Percentiles rank a stretch among this genome's conserved stretches.
Conservation (phyloP, 768 basidiomycete genomes). For the Mycena capillaripes region DNA sequence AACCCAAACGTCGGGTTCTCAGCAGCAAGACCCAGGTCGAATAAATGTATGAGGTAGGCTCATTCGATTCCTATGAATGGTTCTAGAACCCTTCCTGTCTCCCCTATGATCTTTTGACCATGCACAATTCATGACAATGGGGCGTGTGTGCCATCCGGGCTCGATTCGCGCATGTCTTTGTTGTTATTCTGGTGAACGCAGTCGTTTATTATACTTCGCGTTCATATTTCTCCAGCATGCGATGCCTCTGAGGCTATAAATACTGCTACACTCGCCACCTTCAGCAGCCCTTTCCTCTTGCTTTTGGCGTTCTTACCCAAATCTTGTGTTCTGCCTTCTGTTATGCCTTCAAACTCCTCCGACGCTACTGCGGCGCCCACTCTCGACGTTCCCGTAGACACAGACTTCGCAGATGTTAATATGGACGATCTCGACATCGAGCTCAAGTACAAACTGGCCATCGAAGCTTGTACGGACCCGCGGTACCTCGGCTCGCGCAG, state of each 20-base stretch:
- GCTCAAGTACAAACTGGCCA: not conserved
- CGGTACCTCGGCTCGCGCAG: not conserved
- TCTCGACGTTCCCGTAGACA: no score
- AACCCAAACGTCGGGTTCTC: constrained; percentile 9
- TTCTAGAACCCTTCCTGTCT: not conserved
- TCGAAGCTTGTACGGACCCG: not conserved
- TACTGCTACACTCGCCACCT: not conserved
- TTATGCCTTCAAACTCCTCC: not conserved
- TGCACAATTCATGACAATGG: not conserved
- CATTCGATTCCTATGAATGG: constrained; percentile 1
- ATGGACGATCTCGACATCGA: not conserved
- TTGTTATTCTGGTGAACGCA: not conserved
- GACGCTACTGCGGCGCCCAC: not conserved
- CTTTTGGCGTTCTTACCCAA: no score
- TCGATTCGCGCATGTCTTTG: not conserved
- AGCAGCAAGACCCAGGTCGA: not conserved
- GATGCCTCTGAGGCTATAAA: not conserved
- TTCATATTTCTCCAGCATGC: not conserved
- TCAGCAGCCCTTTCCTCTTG: not conserved
- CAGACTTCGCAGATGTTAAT: not conserved
- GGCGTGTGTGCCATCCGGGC: not conserved
- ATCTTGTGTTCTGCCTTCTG: not conserved
- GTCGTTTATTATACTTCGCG: not conserved
- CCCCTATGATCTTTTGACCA: not conserved
- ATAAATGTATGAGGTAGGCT: not conserved